Evolutionary conservation across 2,329 filamentous ascomycete species (phyloP), one percentile per base, ranked within the genome.

Genomic region (Mycocentrospora acerina): DNA sequence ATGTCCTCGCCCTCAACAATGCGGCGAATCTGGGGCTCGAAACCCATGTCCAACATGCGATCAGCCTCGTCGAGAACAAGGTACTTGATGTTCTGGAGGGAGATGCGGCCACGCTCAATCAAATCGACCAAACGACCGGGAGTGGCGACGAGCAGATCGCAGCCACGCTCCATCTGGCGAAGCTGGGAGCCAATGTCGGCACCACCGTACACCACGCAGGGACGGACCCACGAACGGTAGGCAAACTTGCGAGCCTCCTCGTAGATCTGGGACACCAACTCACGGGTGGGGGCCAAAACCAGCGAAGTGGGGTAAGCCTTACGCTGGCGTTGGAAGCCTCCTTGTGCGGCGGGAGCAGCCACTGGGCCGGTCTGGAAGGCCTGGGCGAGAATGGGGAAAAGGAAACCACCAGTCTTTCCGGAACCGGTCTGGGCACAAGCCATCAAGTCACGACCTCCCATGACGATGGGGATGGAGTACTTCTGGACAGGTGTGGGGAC

Each of bases 11-110:
- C 90, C 74, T 97, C 91, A 30, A 98, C 93, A 63, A 98, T 97
- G 62, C 91, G 88, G 64, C 93, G 90, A 67, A 98, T 98, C 76
- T 98, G 93, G 63, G 93, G 93, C 79, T 98, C 93, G 80, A 98
- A 98, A 93, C 93, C 93, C 93, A 98, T 98, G 81, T 98, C 93
- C 80, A 98, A 80, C 93, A 98, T 98, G 71, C 93, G 93, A 78
- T 98, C 93, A 71, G 93, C 93, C 82, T 98, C 93, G 61, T 98
- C 93, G 38, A 98, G 88, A 60, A 98, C 89, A 48, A 98, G 82
- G 70, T 98, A 98, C 79, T 96, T 97, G 81, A 98, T 98, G 80
- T 95, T 96, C 72, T 85, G 82, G 39, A 98, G 85, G 29, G 93
- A 97, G 70, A 98, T 97, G 67, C 91, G 89, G 65, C 93, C 93